Conservation (phyloP, 371 early-diverging fungal genomes). For the Apophysomyces variabilis region DNA sequence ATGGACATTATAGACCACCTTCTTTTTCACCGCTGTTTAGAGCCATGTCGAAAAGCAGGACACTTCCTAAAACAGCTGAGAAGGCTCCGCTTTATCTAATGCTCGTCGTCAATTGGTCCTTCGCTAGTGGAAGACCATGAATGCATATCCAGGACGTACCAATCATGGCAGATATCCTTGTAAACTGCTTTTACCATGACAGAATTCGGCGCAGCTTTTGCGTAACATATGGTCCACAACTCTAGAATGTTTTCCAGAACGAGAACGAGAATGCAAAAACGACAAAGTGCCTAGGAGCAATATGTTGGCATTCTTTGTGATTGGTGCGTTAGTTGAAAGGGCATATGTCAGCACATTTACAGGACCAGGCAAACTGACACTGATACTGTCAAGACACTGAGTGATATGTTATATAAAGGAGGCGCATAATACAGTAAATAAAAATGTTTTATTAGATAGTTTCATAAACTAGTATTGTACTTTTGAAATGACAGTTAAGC, state of each 20-base stretch:
- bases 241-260: background rate
- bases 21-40: too few species aligned
- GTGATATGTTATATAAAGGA: too few species aligned
- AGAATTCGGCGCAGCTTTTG: background rate
- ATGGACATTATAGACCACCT: too few species aligned
- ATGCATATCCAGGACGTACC: background rate
- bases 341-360: background rate
- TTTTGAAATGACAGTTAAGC: too few species aligned
- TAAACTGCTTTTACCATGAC: background rate
- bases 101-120: conserved; percentile 10
- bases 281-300: background rate
- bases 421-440: too few species aligned
- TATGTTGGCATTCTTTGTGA: background rate
- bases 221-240: background rate
- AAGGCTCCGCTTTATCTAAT: background rate
- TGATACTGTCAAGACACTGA: background rate
- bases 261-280: background rate
- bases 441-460: too few species aligned
- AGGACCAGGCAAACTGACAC: background rate
- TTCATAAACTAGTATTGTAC: too few species aligned
- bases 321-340: background rate
- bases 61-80: background rate
- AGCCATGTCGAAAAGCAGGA: background rate
- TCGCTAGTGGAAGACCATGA: background rate
- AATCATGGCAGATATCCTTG: background rate